Conservation (phyloP, 2,329 filamentous ascomycete species). For the Pseudogymnoascus sp. region DNA sequence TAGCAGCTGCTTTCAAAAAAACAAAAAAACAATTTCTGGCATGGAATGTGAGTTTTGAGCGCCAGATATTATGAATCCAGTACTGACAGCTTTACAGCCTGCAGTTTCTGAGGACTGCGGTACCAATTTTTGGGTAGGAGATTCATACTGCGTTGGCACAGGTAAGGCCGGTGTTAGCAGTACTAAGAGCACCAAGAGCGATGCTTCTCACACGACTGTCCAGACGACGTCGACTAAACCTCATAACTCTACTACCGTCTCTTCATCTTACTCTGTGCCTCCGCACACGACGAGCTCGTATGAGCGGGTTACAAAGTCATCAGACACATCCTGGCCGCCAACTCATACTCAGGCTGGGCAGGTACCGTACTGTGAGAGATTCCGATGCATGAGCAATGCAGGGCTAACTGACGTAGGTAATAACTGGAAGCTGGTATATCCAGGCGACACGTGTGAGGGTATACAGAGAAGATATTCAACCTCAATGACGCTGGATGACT, state of each 20-base stretch:
- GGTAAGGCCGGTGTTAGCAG: background rate
- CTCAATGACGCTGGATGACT: background rate
- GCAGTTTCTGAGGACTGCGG: conserved; percentile 18
- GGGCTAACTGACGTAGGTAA: background rate
- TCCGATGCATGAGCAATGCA: too few relatives aligned
- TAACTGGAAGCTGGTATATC: background rate
- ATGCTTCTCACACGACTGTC: conserved; percentile 2
- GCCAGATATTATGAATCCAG: background rate
- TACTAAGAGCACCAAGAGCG: too few relatives aligned
- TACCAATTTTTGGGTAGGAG: conserved; percentile 20
- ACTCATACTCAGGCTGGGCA: conserved; percentile 16
- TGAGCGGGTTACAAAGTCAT: background rate
- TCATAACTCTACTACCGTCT: too few relatives aligned
- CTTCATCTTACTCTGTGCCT: background rate
- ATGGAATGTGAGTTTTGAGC: background rate
- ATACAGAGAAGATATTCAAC: background rate
- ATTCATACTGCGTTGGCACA: conserved; percentile 24
- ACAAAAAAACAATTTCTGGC: background rate
- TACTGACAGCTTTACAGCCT: background rate
- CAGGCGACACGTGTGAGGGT: background rate
- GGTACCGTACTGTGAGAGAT: conserved; percentile 13
- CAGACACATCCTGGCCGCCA: conserved; percentile 13
- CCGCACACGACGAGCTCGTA: background rate
- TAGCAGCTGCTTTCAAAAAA: conserved; percentile 3
- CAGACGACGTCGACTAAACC: conserved; percentile 7